These are phyloP conservation scores for Musa troglodytarum DNA, from an alignment of 176 grass and related monocot genomes.

Conservation along the genomic window DNA sequence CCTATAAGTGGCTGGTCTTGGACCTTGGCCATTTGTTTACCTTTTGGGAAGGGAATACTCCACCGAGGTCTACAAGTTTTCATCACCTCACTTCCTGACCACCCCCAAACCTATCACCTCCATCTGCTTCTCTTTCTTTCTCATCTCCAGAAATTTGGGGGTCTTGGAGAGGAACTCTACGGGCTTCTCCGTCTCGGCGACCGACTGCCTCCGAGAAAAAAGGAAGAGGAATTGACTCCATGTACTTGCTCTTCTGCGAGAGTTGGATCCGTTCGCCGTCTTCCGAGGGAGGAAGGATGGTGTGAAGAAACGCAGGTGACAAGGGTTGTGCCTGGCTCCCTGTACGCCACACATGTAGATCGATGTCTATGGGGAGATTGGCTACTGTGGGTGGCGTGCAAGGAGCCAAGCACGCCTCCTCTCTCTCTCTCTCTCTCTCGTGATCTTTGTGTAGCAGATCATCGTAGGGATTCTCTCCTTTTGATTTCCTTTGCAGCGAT, in stretches of 20 bases:
- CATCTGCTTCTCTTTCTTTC: no score
- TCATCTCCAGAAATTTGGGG: no score
- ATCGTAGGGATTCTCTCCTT: not conserved
- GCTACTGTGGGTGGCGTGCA: conserved; percentile 56
- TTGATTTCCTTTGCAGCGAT: not conserved
- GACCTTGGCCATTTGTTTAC: not conserved
- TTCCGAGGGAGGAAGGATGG: not conserved
- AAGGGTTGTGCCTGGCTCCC: conserved; percentile 55
- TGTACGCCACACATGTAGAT: conserved; percentile 60
- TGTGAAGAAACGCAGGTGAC: not conserved
- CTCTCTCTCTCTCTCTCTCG: not conserved
- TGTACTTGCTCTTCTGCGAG: no score
- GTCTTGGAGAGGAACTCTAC: no score
- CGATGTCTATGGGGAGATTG: conserved; percentile 28
- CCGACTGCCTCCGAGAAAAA: no score
- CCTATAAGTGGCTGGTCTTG: not conserved
- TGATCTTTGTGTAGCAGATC: not conserved
- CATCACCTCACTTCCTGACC: no score
- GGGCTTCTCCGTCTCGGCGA: no score
- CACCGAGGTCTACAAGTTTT: not conserved
- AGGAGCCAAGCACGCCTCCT: conserved; percentile 42
- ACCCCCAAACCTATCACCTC: no score
- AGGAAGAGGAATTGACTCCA: no score
- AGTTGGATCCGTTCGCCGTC: no score
- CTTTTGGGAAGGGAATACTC: not conserved